Evolutionary conservation across 2,329 filamentous ascomycete species (phyloP).

Genomic region (Grosmannia clavigera): DNA sequence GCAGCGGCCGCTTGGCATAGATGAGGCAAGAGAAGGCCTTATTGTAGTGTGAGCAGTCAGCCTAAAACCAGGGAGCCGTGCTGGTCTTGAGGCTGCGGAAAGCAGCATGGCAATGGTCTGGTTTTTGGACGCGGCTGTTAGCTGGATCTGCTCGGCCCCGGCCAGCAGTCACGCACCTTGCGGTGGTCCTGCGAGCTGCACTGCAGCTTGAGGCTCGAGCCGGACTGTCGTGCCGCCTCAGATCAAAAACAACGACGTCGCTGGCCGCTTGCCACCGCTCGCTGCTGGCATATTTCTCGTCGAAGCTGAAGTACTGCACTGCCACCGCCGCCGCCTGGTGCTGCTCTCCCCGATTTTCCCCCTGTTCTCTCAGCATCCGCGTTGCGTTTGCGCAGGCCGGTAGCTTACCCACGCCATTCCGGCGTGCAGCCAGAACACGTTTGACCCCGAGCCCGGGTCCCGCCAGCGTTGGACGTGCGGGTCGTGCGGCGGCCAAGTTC

Average conservation of each 20-base stretch:
- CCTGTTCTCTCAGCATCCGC: not conserved
- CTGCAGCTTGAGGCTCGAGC: not conserved
- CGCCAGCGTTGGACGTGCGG: not conserved
- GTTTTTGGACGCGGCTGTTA: not conserved
- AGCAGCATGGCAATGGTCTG: not conserved
- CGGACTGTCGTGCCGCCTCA: not conserved
- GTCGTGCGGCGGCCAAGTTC: not conserved
- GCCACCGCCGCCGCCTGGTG: not conserved
- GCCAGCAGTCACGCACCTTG: not conserved
- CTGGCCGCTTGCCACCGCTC: not conserved
- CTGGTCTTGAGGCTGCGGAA: not conserved
- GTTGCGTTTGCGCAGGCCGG: not conserved
- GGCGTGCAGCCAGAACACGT: slow-evolving; percentile 2
- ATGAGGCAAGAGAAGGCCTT: not conserved
- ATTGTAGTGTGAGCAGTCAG: not conserved
- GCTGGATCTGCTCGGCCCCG: not conserved
- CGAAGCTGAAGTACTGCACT: slow-evolving; percentile 1
- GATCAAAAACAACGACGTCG: not conserved
- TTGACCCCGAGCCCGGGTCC: not conserved
- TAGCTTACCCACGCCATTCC: slow-evolving; percentile 1
- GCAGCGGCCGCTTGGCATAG: slow-evolving; percentile 1
- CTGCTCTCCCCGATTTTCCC: not conserved
- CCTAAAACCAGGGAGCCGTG: not conserved
- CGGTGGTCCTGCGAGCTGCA: slow-evolving; percentile 1
- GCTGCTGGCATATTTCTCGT: not conserved